Evolutionary conservation across 768 basidiomycete genomes (phyloP).

Genomic region (Suillus clintonianus): DNA sequence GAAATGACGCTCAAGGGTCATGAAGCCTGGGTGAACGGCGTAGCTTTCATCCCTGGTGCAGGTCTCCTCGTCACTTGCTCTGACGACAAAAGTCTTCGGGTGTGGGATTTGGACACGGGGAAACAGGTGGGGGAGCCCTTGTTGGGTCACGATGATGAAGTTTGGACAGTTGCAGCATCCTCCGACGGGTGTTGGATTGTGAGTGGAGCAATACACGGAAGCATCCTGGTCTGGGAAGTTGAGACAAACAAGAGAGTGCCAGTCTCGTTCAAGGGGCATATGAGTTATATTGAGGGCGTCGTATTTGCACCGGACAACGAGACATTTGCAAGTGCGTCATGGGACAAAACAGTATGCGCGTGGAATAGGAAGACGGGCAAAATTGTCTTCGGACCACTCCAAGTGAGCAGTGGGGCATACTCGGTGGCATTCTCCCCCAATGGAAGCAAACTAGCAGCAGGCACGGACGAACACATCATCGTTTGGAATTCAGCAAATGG

Average conservation of each 20-base stretch:
- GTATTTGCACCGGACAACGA: not conserved
- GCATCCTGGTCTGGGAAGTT: not conserved
- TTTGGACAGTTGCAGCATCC: not conserved
- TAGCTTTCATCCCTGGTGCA: not conserved
- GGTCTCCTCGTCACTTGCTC: conserved; percentile 31
- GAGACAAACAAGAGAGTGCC: not conserved
- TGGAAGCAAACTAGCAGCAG: not conserved
- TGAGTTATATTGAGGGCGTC: rapidly evolving
- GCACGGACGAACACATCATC: not conserved
- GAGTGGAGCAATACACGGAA: not conserved
- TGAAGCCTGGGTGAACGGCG: not conserved
- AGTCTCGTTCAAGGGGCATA: not conserved
- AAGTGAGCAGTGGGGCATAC: rapidly evolving
- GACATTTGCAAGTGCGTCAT: not conserved
- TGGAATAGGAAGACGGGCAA: not conserved
- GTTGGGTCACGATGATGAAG: no score
- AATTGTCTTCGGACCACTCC: not conserved
- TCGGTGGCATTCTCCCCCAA: not conserved
- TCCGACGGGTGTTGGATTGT: not conserved
- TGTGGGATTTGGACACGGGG: not conserved
- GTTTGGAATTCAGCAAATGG: not conserved
- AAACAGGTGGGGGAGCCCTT: not conserved
- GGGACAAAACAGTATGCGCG: not conserved
- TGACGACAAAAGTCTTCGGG: not conserved
- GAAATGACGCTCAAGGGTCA: no score